Percentiles rank a stretch among this genome's conserved stretches.
Conservation (phyloP, 106 monocot species). For the Amphibolis antarctica region DNA sequence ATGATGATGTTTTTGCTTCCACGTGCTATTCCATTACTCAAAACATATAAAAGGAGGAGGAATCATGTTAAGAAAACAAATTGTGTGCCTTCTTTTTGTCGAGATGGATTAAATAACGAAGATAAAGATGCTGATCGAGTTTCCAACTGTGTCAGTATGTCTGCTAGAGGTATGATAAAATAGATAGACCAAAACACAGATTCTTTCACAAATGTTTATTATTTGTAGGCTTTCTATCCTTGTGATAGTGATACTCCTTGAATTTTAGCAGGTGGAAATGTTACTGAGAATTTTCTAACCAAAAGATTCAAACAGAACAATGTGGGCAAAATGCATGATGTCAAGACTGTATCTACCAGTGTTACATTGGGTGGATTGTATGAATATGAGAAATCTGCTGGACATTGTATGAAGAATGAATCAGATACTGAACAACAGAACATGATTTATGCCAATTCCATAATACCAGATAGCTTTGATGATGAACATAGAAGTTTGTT, state of each 20-base stretch:
- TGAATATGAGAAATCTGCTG: neutral
- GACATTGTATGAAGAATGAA: slow-evolving; percentile 10
- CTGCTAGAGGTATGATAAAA: neutral
- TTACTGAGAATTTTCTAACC: slow-evolving; percentile 5
- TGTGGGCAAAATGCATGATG: neutral
- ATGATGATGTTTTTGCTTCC: slow-evolving; percentile 96
- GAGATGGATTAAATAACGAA: neutral
- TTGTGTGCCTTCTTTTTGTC: slow-evolving; percentile 4
- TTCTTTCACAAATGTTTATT: neutral
- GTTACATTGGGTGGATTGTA: neutral
- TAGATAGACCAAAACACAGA: neutral
- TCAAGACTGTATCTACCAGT: neutral
- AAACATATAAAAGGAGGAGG: slow-evolving; percentile 34
- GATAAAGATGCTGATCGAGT: neutral
- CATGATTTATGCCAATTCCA: slow-evolving; percentile 17
- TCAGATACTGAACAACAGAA: slow-evolving; percentile 13
- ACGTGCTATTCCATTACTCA: slow-evolving; percentile 77
- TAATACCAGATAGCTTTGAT: slow-evolving; percentile 74
- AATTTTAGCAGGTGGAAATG: slow-evolving; percentile 21
- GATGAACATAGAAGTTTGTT: slow-evolving; percentile 17
- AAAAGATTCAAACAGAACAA: slow-evolving; percentile 10
- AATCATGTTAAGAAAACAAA: slow-evolving; percentile 13
- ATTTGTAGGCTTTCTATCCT: neutral
- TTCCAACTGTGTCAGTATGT: neutral
- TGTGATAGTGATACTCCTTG: neutral